Conservation (phyloP, 148 eudicot species). For the Cornus kousa region DNA sequence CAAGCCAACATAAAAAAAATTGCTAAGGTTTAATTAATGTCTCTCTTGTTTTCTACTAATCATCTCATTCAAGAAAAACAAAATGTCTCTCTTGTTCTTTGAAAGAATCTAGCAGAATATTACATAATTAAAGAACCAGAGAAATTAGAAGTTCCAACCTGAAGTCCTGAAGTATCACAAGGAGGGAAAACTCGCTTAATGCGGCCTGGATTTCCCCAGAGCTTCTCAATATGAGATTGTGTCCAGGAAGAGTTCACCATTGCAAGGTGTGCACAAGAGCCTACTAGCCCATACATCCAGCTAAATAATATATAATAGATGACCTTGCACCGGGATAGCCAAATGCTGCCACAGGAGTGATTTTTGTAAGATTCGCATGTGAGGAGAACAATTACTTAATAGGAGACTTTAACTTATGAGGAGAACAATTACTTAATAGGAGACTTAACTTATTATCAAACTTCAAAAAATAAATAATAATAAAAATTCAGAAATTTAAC, state of each 20-base stretch:
- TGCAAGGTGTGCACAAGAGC: constrained; percentile 79
- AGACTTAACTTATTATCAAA: background rate
- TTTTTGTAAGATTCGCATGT: constrained; percentile 18
- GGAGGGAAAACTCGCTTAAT: constrained; percentile 87
- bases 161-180: constrained; percentile 90
- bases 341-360: constrained; percentile 48
- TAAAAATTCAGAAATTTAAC: background rate
- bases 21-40: background rate
- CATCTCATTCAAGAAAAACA: too few relatives aligned
- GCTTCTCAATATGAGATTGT: constrained; percentile 72
- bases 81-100: background rate
- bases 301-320: constrained; percentile 77
- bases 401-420: background rate
- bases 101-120: background rate
- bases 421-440: background rate
- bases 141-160: constrained; percentile 52
- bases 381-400: background rate
- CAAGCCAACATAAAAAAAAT: background rate
- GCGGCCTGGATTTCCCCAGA: constrained; percentile 79
- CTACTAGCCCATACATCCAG: constrained; percentile 91
- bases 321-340: constrained; percentile 75
- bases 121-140: background rate
- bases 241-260: constrained; percentile 99
- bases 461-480: constrained; percentile 3
- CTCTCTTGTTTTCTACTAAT: background rate